Evolutionary conservation across 192 early-diverging fungal species (phyloP).

Genomic region (Linderina pennispora): DNA sequence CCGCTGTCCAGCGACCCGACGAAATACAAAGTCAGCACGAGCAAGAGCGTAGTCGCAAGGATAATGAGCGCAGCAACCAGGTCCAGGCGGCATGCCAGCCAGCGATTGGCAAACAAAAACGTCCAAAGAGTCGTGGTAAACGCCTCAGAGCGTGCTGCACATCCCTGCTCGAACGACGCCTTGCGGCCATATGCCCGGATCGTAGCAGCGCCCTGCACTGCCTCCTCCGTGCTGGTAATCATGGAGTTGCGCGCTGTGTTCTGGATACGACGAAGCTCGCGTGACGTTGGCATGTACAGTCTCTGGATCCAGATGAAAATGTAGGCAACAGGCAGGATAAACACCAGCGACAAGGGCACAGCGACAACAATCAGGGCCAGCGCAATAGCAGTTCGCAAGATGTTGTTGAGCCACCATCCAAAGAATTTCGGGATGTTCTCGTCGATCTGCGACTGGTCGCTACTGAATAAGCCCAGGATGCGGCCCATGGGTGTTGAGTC

Average conservation of each 20-base stretch:
- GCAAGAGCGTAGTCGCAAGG: conserved; percentile 63
- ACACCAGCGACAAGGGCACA: conserved; percentile 59
- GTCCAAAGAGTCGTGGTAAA: conserved; percentile 73
- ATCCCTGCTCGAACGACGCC: conserved; percentile 58
- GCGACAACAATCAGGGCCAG: conserved; percentile 30
- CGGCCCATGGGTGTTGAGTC: conserved; percentile 63
- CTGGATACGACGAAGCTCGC: conserved; percentile 77
- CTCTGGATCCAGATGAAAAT: too few species aligned
- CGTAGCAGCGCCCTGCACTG: conserved; percentile 64
- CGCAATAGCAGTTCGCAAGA: conserved; percentile 1
- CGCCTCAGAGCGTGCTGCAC: conserved; percentile 52
- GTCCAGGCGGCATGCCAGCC: conserved; percentile 72
- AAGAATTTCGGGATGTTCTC: conserved; percentile 46
- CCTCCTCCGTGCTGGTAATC: conserved; percentile 69
- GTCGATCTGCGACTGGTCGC: conserved; percentile 51
- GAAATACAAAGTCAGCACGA: conserved; percentile 48
- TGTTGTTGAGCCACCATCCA: conserved; percentile 41
- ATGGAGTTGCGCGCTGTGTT: conserved; percentile 66
- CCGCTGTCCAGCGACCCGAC: conserved; percentile 43
- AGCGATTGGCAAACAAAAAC: conserved; percentile 58
- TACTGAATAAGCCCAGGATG: conserved; percentile 61
- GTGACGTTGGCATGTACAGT: conserved; percentile 64
- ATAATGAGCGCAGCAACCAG: conserved; percentile 56
- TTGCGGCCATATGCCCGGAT: conserved; percentile 80
- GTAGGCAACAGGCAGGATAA: too few species aligned